A percentile compares a stretch with the other conserved stretches of the same genome.
Conservation (phyloP, 371 early-diverging fungal genomes). For the Mucor sp. region DNA sequence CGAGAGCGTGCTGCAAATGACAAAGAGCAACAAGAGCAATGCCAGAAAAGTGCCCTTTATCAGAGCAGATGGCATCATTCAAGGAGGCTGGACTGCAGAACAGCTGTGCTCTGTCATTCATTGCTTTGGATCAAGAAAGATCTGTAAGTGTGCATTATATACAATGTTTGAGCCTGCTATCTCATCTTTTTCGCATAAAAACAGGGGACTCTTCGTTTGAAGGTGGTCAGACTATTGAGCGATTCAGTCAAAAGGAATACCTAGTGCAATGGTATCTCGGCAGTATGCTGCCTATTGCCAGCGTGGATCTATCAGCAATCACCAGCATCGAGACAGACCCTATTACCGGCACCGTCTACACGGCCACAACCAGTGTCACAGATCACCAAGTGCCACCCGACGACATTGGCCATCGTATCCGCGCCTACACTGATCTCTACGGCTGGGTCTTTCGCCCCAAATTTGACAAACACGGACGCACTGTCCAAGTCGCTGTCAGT, state of each 20-base stretch:
- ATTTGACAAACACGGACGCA: constrained; percentile 43
- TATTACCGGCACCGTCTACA: constrained; percentile 52
- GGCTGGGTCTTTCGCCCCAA: constrained; percentile 63
- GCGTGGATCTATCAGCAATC: constrained; percentile 50
- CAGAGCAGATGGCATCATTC: constrained; percentile 54
- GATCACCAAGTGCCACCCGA: constrained; percentile 56
- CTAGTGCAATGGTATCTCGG: constrained; percentile 44
- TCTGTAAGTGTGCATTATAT: constrained; percentile 28
- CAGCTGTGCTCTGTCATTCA: constrained; percentile 52
- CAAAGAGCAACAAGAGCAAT: not conserved
- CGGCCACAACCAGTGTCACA: constrained; percentile 58
- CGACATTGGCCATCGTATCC: constrained; percentile 37
- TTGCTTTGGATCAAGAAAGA: constrained; percentile 46
- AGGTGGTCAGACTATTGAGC: constrained; percentile 49
- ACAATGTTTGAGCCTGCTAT: not conserved
- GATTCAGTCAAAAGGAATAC: constrained; percentile 61
- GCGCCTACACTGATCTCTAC: constrained; percentile 53
- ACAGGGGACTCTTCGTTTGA: constrained; percentile 61
- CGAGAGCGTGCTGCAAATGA: not conserved
- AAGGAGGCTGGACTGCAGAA: constrained; percentile 58
- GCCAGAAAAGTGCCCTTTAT: constrained; percentile 31
- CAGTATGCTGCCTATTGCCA: constrained; percentile 33
- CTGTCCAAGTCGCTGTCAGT: constrained; percentile 47
- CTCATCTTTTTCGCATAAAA: not conserved
- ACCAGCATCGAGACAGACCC: constrained; percentile 61